Evolutionary conservation across 805 yeast genomes (phyloP).

Genomic region (Scheffersomyces ergatensis): DNA sequence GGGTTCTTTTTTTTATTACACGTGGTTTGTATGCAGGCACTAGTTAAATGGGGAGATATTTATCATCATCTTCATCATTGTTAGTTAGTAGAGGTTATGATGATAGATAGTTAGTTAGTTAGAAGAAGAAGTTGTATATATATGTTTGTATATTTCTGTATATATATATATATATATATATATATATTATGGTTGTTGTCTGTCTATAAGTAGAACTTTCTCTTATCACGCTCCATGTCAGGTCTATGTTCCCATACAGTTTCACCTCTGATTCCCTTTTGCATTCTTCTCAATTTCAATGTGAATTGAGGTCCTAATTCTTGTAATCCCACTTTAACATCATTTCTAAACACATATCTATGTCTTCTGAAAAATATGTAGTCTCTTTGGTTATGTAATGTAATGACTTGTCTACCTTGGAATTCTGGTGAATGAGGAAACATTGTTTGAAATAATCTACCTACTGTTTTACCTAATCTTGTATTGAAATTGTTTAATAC

Average conservation of each 20-base stretch:
- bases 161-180: slow-evolving; percentile 8
- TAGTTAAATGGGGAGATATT: no score
- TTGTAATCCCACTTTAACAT: slow-evolving; percentile 90
- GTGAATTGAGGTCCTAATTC: slow-evolving; percentile 98
- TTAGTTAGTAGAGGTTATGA: no score
- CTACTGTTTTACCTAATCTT: slow-evolving; percentile 89
- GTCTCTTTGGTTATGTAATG: slow-evolving; percentile 95
- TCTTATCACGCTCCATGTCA: slow-evolving; percentile 95
- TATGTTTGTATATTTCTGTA: no score
- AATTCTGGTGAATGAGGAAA: slow-evolving; percentile 94
- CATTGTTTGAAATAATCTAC: slow-evolving; percentile 84
- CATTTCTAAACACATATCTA: slow-evolving; percentile 84
- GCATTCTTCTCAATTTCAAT: slow-evolving; percentile 79
- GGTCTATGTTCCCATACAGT: slow-evolving; percentile 95
- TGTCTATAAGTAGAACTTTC: slow-evolving; percentile 78
- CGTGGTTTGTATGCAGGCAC: no score
- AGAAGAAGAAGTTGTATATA: no score
- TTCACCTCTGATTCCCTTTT: slow-evolving; percentile 88
- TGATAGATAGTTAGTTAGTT: no score
- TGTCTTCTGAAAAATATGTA: slow-evolving; percentile 94
- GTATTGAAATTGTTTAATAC: slow-evolving; percentile 91
- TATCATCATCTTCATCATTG: no score
- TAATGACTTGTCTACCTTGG: slow-evolving; percentile 93
- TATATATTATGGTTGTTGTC: neutral
- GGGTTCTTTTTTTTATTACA: no score